Conservation (phyloP, 2,329 filamentous ascomycete species). For the Venturia pyrina region DNA sequence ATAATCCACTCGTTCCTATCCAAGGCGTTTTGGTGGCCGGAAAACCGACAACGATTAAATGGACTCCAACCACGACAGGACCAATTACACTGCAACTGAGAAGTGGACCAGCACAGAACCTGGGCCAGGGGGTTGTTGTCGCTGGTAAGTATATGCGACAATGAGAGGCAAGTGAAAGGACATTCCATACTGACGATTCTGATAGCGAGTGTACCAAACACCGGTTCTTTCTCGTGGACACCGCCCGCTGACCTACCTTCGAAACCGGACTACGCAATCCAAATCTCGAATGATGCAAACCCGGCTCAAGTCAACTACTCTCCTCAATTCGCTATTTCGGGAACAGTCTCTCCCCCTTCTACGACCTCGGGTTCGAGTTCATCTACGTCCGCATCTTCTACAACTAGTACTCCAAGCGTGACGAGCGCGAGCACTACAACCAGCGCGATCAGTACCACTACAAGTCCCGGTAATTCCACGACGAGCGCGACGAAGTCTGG, state of each 20-base stretch:
- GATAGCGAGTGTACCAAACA: constrained; percentile 38
- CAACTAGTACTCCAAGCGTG: neutral
- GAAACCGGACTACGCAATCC: constrained; percentile 11
- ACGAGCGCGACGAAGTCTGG: neutral
- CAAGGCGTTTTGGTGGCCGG: constrained; percentile 30
- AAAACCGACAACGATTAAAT: constrained; percentile 35
- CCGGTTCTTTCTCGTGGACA: constrained; percentile 39
- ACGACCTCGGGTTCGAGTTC: neutral
- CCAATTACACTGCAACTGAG: constrained; percentile 42
- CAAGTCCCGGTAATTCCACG: no score
- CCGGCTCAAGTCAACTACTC: constrained; percentile 13
- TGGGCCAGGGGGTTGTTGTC: constrained; percentile 31
- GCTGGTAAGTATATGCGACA: constrained; percentile 29
- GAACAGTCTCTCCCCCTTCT: neutral
- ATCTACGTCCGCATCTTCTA: neutral
- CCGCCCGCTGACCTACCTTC: neutral
- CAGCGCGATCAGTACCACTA: neutral
- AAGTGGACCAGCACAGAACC: constrained; percentile 28
- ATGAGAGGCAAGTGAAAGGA: neutral
- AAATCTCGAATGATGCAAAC: constrained; percentile 13
- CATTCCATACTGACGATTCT: neutral
- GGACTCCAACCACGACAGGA: constrained; percentile 39
- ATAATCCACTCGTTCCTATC: constrained; percentile 6
- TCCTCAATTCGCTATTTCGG: constrained; percentile 11
- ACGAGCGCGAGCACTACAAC: neutral